These are phyloP conservation scores for Roridomyces roridus DNA, from an alignment of 768 basidiomycete species.

Conservation along the genomic window DNA sequence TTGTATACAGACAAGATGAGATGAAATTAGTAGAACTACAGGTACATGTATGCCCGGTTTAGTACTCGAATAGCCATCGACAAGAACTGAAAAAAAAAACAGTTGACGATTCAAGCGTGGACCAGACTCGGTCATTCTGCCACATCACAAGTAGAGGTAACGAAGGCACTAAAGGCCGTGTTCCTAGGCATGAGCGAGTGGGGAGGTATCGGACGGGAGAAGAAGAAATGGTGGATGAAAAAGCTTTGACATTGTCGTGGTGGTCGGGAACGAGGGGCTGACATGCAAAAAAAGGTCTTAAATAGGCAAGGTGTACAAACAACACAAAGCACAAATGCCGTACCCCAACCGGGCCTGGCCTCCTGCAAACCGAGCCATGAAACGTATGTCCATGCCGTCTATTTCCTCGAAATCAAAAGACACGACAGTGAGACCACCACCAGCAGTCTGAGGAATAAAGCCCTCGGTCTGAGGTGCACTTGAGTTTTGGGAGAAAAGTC, in stretches of 20 bases:
- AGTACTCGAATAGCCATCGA: conserved; percentile 79
- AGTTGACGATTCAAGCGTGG: conserved; percentile 80
- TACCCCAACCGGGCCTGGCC: not conserved
- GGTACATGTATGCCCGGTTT: conserved; percentile 60
- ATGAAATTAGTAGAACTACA: not conserved
- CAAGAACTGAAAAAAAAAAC: conserved; percentile 34
- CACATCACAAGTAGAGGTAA: conserved; percentile 79
- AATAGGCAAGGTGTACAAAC: too few relatives aligned
- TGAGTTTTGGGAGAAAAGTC: not conserved
- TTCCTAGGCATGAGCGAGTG: conserved; percentile 81
- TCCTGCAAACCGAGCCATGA: not conserved
- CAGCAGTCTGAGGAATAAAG: not conserved
- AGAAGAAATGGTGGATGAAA: not conserved
- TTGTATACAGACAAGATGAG: too few relatives aligned
- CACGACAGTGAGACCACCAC: not conserved
- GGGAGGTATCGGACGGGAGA: conserved; percentile 29
- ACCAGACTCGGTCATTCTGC: conserved; percentile 65
- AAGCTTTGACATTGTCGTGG: not conserved
- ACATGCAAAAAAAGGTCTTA: not conserved
- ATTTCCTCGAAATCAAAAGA: too few relatives aligned
- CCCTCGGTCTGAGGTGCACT: not conserved
- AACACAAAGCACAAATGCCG: not conserved
- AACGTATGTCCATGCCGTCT: not conserved
- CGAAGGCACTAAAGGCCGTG: conserved; percentile 78
- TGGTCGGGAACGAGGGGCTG: not conserved